phyloP scores from a whole-genome alignment of 2,329 filamentous ascomycete species.

The Penicillium occitanis region DNA sequence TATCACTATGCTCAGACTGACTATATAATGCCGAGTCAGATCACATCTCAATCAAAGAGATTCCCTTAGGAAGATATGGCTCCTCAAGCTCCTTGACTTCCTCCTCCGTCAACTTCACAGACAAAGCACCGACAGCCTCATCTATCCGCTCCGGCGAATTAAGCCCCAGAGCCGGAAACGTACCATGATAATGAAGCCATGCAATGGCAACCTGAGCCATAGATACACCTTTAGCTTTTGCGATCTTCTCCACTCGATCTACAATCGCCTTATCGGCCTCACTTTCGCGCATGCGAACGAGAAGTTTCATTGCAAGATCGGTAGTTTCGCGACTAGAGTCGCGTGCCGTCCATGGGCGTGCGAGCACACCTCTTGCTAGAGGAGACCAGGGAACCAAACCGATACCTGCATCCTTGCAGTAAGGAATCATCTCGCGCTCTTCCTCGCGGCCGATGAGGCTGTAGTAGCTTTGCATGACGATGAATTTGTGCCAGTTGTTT shows the following conservation, averaged over 20 bases:
- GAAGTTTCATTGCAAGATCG: constrained; percentile 36
- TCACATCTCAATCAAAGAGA: not conserved
- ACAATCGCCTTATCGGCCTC: constrained; percentile 37
- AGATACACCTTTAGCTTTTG: constrained; percentile 43
- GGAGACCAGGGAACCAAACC: constrained; percentile 42
- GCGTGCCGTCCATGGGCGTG: constrained; percentile 22
- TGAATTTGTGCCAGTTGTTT: constrained; percentile 50
- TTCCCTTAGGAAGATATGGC: constrained; percentile 45
- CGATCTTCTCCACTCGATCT: constrained; percentile 48
- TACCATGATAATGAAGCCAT: constrained; percentile 26
- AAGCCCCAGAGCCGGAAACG: constrained; percentile 40
- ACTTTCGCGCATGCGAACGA: not conserved
- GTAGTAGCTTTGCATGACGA: constrained; percentile 54
- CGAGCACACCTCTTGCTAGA: constrained; percentile 29
- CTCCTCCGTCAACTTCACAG: constrained; percentile 54
- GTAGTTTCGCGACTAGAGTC: not conserved
- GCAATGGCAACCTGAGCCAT: constrained; percentile 40
- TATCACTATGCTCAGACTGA: not conserved
- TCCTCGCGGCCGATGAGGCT: constrained; percentile 62
- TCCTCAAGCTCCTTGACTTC: constrained; percentile 64
- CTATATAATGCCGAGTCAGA: not conserved
- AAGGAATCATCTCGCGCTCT: constrained; percentile 56
- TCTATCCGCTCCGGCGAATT: constrained; percentile 60
- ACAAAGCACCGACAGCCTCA: constrained; percentile 55
- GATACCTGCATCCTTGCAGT: constrained; percentile 49